Percentiles rank a stretch among this genome's conserved stretches.
Evolutionary conservation across 2,329 filamentous ascomycete species (phyloP).

Genomic region (Colletotrichum sp.): DNA sequence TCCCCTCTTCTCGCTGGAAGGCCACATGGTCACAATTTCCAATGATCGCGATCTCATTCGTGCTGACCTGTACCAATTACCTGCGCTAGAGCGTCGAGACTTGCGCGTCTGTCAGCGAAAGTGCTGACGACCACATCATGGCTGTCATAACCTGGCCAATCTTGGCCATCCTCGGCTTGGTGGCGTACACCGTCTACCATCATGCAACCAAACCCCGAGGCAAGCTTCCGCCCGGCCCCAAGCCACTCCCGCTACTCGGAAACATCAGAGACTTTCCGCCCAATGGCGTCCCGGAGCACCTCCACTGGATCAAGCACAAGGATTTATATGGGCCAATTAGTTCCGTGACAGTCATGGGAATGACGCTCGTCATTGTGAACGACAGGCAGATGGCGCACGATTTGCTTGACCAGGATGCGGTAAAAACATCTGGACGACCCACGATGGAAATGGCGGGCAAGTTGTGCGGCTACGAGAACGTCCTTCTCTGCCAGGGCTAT

Average conservation of each 20-base stretch:
- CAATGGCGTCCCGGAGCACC: constrained; percentile 35
- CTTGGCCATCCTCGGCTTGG: neutral
- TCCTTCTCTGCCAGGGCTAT: constrained; percentile 28
- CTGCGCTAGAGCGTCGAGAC: neutral
- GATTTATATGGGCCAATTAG: constrained; percentile 41
- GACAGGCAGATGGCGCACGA: constrained; percentile 38
- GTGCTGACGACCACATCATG: neutral
- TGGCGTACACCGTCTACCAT: neutral
- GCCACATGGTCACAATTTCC: neutral
- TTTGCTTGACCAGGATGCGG: constrained; percentile 38
- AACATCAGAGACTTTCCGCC: constrained; percentile 54
- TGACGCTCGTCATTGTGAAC: constrained; percentile 45
- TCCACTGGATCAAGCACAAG: constrained; percentile 47
- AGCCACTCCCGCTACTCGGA: constrained; percentile 50
- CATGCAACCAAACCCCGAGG: neutral
- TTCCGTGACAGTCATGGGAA: constrained; percentile 44
- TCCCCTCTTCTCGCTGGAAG: neutral
- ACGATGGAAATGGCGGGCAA: constrained; percentile 28
- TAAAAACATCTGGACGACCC: constrained; percentile 36
- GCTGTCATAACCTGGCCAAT: neutral
- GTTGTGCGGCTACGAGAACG: constrained; percentile 29
- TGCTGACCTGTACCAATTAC: accelerated
- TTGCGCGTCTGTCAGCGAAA: neutral
- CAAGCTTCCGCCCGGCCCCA: constrained; percentile 54
- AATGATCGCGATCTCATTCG: neutral